Base-by-base conservation (phyloP, 2,329 filamentous ascomycete species). In the Macrophomina tecta region DNA sequence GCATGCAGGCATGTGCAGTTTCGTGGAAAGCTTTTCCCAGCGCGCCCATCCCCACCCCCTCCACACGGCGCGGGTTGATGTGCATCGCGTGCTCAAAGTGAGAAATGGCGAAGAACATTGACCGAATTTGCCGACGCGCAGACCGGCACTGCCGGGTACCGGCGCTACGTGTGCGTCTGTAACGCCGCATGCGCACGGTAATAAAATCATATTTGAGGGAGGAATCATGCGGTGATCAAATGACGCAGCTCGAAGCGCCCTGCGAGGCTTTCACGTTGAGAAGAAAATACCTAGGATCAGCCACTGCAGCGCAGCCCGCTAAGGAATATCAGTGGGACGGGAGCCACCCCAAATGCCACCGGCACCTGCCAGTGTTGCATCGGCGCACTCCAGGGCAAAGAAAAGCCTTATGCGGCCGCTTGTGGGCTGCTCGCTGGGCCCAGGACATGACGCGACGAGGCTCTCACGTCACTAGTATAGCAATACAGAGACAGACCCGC, bases 61-160 rank as follows among this genome's bases (percentile, higher is more conserved):
- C 52, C 32, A 38, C 52, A n/a, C 52, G 30, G 34, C 14, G 52
- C 14, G 9, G 28, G 28, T 14, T 32, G 23, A 28, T 23, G 28
- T 7, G 23, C 38, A 62, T 62, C 42, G 58, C 58, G 58, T 62
- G 58, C 45, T 62, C 32, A 14, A 28, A 49, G 42, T 49, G 36
- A 32, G 38, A 62, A 49, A 66, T 67, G 46, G 45, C 34, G 52
- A 68, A 45, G 45, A 45, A 46, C 23, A 12, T 66, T n/a, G 9
- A 16, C 12, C 14, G n/a, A n/a, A 53, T 53, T 36, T 36, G n/a
- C 30, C 48, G 48, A 55, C 51, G 28, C 42, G 6, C 36, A 38
- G 36, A 45, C 11, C 42, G 42, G 11, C 42, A n/a, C 42, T 9
- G 38, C 38, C 38, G 38, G 38, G 14, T 40, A 40, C 14, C 38